These are phyloP conservation scores for Entomortierella chlamydospora DNA, from an alignment of 192 early-diverging fungal species.

Conservation along the genomic window DNA sequence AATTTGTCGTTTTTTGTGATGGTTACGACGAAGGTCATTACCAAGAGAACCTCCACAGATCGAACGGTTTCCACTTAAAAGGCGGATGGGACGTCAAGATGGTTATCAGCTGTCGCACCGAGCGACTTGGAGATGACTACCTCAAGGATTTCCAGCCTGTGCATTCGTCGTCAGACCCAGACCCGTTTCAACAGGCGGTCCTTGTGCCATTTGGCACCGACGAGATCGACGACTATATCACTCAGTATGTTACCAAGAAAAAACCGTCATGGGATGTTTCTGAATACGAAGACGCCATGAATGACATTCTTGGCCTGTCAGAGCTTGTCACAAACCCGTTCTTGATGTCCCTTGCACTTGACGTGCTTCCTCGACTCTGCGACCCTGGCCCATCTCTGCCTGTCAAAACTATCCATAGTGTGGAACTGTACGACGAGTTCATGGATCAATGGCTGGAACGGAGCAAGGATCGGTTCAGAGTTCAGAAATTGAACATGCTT, in stretches of 20 bases:
- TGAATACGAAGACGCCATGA: neutral
- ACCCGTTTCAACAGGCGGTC: neutral
- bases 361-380: neutral
- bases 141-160: neutral
- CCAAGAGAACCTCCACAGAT: neutral
- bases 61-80: neutral
- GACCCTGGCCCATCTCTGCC: neutral
- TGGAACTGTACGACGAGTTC: neutral
- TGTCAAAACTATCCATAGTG: neutral
- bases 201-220: neutral
- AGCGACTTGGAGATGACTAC: neutral
- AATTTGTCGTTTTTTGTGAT: conserved; percentile 8
- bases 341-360: neutral
- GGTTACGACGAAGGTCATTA: conserved; percentile 15
- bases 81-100: conserved; percentile 6
- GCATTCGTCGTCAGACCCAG: neutral
- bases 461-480: neutral
- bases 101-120: conserved; percentile 12
- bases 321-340: neutral
- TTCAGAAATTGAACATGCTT: no score
- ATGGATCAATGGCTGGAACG: neutral
- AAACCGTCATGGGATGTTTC: neutral
- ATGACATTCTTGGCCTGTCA: neutral
- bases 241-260: neutral
- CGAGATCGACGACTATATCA: neutral